Evolutionary conservation across 495 filamentous ascomycete genomes (phyloP).

Genomic region (Penicillium antarcticum): DNA sequence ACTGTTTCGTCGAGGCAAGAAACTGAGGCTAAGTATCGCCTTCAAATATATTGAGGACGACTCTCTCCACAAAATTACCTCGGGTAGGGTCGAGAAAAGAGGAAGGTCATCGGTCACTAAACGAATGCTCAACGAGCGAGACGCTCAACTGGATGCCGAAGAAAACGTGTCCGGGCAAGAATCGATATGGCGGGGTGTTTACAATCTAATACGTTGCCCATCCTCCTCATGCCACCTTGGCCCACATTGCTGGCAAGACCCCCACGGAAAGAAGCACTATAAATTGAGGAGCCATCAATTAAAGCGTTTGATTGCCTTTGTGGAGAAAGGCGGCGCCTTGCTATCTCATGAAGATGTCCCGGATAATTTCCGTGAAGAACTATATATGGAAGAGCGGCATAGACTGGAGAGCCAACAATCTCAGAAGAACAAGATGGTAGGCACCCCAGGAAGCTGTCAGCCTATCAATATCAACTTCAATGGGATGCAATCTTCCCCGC

Average conservation of each 20-base stretch:
- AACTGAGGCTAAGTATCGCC: slow-evolving; percentile 12
- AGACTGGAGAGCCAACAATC: slow-evolving; percentile 1
- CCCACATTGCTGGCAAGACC: slow-evolving; percentile 9
- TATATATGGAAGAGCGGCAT: slow-evolving; percentile 1
- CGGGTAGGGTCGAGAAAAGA: slow-evolving; percentile 11
- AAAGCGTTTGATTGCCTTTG: slow-evolving; percentile 15
- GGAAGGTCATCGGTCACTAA: slow-evolving; percentile 10
- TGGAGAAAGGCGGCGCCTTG: slow-evolving; percentile 10
- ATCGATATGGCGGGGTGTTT: slow-evolving; percentile 1
- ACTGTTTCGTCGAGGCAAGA: slow-evolving; percentile 6
- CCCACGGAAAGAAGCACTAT: slow-evolving; percentile 14
- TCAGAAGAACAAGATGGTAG: background rate
- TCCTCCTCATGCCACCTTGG: background rate
- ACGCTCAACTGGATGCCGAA: slow-evolving; percentile 16
- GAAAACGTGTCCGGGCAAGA: slow-evolving; percentile 15
- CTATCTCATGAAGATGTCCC: slow-evolving; percentile 16
- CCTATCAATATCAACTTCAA: slow-evolving; percentile 6
- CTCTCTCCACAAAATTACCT: background rate
- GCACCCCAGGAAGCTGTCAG: background rate
- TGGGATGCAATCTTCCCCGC: background rate
- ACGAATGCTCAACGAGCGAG: slow-evolving; percentile 13
- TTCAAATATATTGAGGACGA: slow-evolving; percentile 14
- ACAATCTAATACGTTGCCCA: slow-evolving; percentile 1
- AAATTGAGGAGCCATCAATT: slow-evolving; percentile 12
- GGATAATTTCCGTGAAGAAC: background rate